phyloP scores from a whole-genome alignment of 2,329 filamentous ascomycete genomes.

The Cordyceps cateniannulata region DNA sequence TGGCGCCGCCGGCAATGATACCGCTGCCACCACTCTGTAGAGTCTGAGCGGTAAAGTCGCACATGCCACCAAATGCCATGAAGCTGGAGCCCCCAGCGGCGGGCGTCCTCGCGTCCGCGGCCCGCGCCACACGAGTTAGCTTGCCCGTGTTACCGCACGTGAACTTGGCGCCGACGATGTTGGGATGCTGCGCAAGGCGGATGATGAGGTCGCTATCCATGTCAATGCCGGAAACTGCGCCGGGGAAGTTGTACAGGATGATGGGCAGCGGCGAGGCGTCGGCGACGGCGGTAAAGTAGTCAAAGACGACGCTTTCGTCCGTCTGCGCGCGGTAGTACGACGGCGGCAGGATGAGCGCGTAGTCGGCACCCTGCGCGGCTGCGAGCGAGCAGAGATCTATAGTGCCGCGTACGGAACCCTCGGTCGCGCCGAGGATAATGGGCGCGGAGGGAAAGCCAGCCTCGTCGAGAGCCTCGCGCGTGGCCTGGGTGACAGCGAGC shows the following conservation, averaged over 20 bases:
- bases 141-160: conserved; percentile 89
- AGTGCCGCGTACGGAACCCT: conserved; percentile 76
- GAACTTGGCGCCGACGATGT: conserved; percentile 86
- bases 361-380: conserved; percentile 66
- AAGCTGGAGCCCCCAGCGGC: conserved; percentile 55
- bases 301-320: conserved; percentile 65
- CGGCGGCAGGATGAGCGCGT: conserved; percentile 71
- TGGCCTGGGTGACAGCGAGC: conserved; percentile 65
- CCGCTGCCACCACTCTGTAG: conserved; percentile 72
- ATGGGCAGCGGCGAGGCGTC: conserved; percentile 70
- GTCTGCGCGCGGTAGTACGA: conserved; percentile 76
- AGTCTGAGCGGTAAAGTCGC: conserved; percentile 81
- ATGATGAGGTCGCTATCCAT: conserved; percentile 86
- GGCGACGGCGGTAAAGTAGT: conserved; percentile 70
- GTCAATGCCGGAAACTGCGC: conserved; percentile 78
- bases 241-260: conserved; percentile 86
- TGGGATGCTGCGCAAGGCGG: conserved; percentile 69
- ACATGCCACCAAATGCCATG: conserved; percentile 83
- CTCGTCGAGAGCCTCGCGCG: conserved; percentile 73
- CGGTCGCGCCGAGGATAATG: conserved; percentile 75
- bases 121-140: conserved; percentile 72
- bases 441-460: conserved; percentile 71
- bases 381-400: conserved; percentile 65
- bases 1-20: conserved; percentile 80
- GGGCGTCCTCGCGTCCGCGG: conserved; percentile 64